Conservation (phyloP, 2,329 filamentous ascomycete genomes). For the Colletotrichum liriopes region DNA sequence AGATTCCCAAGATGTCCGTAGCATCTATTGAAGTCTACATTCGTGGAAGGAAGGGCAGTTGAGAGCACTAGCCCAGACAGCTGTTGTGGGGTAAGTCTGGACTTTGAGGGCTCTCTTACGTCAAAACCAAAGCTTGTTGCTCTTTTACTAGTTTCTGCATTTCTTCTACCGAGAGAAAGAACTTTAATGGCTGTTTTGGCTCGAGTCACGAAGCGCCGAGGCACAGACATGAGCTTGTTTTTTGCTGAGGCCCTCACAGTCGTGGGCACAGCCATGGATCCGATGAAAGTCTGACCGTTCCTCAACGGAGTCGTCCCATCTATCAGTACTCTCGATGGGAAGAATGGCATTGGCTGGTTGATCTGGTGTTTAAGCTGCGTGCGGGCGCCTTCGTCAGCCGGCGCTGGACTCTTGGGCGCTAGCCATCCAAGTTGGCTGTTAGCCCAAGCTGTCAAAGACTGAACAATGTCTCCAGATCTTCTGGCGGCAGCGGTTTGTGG, state of each 20-base stretch:
- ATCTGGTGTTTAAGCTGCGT: not conserved
- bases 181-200: not conserved
- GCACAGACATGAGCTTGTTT: not conserved
- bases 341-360: constrained; percentile 3
- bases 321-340: not conserved
- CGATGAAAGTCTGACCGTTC: not conserved
- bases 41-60: not conserved
- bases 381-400: constrained; percentile 5
- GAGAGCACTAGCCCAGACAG: not conserved
- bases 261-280: not conserved
- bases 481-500: constrained; percentile 21
- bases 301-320: constrained; percentile 4
- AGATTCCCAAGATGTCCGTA: not conserved
- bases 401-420: not conserved
- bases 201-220: not conserved
- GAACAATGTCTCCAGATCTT: not conserved
- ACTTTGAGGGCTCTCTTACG: not conserved
- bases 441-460: constrained; percentile 17
- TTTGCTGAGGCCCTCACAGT: not conserved
- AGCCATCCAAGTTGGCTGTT: constrained; percentile 19
- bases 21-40: not conserved
- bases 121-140: not conserved
- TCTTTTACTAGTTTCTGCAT: no score
- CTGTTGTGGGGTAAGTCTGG: not conserved
- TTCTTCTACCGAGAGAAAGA: not conserved